Conservation (phyloP, 208 protist genomes). For the Leptomonas pyrrhocoris region DNA sequence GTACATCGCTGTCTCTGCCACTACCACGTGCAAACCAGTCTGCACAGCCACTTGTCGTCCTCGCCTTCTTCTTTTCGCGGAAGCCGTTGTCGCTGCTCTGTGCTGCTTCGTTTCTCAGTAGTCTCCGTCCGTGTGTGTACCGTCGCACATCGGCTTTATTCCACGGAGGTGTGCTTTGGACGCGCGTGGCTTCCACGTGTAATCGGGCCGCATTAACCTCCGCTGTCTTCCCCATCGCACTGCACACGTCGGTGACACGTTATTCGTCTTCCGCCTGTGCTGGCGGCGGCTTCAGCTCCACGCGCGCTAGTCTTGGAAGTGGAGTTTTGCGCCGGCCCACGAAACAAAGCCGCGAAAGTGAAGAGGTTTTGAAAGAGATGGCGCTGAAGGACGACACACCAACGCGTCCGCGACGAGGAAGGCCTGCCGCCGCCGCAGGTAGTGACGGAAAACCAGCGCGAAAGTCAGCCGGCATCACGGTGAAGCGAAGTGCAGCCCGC, state of each 20-base stretch:
- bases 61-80: not conserved
- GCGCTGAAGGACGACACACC: not conserved
- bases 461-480: not conserved
- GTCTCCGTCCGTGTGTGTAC: no score
- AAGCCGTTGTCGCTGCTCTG: no score
- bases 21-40: not conserved
- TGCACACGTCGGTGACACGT: not conserved
- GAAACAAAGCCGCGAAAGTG: not conserved
- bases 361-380: not conserved
- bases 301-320: not conserved
- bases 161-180: no score
- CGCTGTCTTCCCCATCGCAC: not conserved
- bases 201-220: not conserved
- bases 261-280: not conserved
- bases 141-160: no score
- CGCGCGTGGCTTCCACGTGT: not conserved
- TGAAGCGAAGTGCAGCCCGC: not conserved
- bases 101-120: no score
- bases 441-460: not conserved
- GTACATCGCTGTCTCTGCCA: not conserved
- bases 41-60: no score
- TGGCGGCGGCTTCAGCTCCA: not conserved
- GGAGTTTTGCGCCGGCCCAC: not conserved
- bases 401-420: constrained; percentile 5
- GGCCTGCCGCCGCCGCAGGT: not conserved